A percentile compares a stretch with the other conserved stretches of the same genome.
These are phyloP conservation scores for Saturnispora galanensis DNA, from an alignment of 805 yeast species.

Conservation along the genomic window DNA sequence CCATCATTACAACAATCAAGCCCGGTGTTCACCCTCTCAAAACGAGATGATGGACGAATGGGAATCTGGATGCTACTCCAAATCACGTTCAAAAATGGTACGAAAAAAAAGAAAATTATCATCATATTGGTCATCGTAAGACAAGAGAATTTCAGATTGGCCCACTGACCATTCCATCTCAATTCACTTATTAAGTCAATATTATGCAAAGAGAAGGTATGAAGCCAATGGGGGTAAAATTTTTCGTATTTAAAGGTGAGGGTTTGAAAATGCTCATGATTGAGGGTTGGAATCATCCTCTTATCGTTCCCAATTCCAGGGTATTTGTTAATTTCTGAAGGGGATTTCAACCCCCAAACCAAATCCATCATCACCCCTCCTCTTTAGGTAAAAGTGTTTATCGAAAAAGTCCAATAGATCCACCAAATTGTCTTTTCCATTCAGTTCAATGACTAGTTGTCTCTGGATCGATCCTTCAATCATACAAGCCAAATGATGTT, in stretches of 20 bases:
- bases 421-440: constrained; percentile 45
- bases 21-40: constrained; percentile 38
- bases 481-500: constrained; percentile 89
- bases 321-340: constrained; percentile 9
- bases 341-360: constrained; percentile 34
- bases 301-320: not conserved
- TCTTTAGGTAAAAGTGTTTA: constrained; percentile 47
- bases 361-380: constrained; percentile 63
- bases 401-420: constrained; percentile 83
- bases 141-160: too few relatives aligned
- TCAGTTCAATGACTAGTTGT: constrained; percentile 48
- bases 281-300: not conserved
- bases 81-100: constrained; percentile 23
- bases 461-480: constrained; percentile 45
- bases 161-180: too few relatives aligned
- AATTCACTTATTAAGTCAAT: too few relatives aligned
- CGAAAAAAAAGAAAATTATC: constrained; percentile 25
- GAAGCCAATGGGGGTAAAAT: too few relatives aligned
- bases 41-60: constrained; percentile 20
- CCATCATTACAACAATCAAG: constrained; percentile 42
- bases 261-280: too few relatives aligned
- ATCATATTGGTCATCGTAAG: constrained; percentile 15
- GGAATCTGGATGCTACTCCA: constrained; percentile 13
- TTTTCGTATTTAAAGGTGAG: too few relatives aligned
- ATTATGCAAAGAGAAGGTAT: too few relatives aligned